Evolutionary conservation across 768 basidiomycete genomes (phyloP).

Genomic region (Plicaturopsis crispa): DNA sequence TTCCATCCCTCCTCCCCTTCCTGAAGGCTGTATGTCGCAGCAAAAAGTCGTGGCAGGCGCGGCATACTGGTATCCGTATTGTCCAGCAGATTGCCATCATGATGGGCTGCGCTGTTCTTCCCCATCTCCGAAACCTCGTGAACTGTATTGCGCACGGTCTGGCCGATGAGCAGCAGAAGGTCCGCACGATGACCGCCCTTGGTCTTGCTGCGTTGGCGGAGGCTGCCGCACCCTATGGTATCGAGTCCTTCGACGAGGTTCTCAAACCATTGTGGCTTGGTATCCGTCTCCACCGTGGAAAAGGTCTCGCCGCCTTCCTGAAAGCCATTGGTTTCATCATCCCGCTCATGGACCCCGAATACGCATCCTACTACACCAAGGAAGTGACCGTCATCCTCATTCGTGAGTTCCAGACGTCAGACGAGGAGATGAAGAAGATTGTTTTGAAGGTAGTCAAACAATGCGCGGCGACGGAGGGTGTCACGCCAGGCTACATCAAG

Average conservation of each 20-base stretch:
- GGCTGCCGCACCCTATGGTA: conserved; percentile 96
- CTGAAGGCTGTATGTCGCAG: conserved; percentile 97
- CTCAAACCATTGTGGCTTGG: conserved; percentile 92
- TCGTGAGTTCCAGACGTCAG: conserved; percentile 97
- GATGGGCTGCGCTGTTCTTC: conserved; percentile 99
- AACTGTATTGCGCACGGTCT: conserved; percentile 92
- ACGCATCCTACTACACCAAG: conserved; percentile 98
- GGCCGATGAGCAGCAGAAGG: conserved; percentile 93
- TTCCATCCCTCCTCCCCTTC: conserved; percentile 96
- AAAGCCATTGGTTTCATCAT: conserved; percentile 99
- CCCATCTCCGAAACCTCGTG: conserved; percentile 93
- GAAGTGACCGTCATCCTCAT: conserved; percentile 96
- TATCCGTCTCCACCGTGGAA: conserved; percentile 91
- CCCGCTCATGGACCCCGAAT: conserved; percentile 99
- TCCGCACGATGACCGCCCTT: conserved; percentile 91
- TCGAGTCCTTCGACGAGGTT: conserved; percentile 98
- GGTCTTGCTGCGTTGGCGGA: conserved; percentile 92
- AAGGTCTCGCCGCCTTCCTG: conserved; percentile 89
- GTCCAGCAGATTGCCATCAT: conserved; percentile 99
- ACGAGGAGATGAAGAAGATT: conserved; percentile 99
- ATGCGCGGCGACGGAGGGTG: conserved; percentile 97
- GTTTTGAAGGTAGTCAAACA: conserved; percentile 99
- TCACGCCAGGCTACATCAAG: conserved; percentile 92
- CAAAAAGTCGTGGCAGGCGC: conserved; percentile 99
- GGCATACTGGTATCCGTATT: conserved; percentile 98